phyloP scores from a whole-genome alignment of 2,329 filamentous ascomycete species.

The Apiospora phragmitis region DNA sequence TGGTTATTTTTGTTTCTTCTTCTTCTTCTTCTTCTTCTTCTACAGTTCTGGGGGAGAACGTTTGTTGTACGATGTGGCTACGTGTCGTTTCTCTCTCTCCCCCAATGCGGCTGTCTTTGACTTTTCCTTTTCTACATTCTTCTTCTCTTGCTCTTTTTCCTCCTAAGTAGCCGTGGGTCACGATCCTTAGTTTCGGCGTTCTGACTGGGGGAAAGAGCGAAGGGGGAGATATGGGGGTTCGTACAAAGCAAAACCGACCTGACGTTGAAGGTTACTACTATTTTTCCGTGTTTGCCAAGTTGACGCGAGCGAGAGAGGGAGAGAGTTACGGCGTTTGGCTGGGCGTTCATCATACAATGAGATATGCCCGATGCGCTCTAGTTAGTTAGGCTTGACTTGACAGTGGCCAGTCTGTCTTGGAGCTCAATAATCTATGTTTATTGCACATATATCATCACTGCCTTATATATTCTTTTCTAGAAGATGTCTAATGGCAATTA shows the following conservation, averaged over 20 bases:
- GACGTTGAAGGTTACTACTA: not conserved
- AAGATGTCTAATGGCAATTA: not conserved
- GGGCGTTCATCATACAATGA: not conserved
- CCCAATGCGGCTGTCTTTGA: not conserved
- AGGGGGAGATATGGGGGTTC: not conserved
- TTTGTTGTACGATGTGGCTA: conserved; percentile 2
- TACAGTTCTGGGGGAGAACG: not conserved
- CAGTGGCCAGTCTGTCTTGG: not conserved
- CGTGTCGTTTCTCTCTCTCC: not conserved
- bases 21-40: not conserved
- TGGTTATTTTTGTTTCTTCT: not conserved
- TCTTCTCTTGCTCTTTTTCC: not conserved
- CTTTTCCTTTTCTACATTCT: not conserved
- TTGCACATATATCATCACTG: not conserved
- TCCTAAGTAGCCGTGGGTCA: not conserved
- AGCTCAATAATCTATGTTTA: not conserved
- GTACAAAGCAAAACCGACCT: not conserved
- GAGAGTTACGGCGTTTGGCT: not conserved
- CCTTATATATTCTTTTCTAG: not conserved
- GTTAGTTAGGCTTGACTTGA: not conserved
- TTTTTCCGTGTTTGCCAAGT: not conserved
- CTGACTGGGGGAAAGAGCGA: not conserved
- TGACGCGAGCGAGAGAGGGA: not conserved
- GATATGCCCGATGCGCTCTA: not conserved
- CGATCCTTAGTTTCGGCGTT: not conserved